Percentiles rank a stretch among this genome's conserved stretches.
phyloP scores from a whole-genome alignment of 106 monocot genomes.

The Amphibolis antarctica region DNA sequence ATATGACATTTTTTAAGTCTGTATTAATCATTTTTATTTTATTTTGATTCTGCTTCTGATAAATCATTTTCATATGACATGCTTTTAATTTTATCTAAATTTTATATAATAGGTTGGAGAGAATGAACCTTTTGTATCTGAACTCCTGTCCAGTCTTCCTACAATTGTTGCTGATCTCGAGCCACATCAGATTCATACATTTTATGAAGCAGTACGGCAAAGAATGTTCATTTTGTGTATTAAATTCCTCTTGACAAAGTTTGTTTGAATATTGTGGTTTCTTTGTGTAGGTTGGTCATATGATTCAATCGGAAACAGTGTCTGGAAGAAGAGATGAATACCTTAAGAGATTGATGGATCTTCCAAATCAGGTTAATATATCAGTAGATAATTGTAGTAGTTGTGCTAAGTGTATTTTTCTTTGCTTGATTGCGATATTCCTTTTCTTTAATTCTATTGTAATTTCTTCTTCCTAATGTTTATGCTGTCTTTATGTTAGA shows the following conservation, averaged over 20 bases:
- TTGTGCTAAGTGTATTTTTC: not conserved
- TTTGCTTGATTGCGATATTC: not conserved
- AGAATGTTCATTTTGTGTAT: not conserved
- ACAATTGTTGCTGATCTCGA: slow-evolving; percentile 73
- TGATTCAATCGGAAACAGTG: slow-evolving; percentile 98
- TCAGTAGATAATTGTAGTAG: not conserved
- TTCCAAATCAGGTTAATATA: slow-evolving; percentile 98
- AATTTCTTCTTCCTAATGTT: not conserved
- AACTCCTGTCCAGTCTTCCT: slow-evolving; percentile 59
- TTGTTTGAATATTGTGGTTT: not conserved
- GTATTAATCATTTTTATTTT: no score
- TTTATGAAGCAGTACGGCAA: slow-evolving; percentile 74
- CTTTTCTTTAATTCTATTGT: not conserved
- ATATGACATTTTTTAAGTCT: no score
- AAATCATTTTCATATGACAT: no score
- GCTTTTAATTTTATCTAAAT: not conserved
- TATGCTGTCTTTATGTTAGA: slow-evolving; percentile 23
- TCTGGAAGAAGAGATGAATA: slow-evolving; percentile 81
- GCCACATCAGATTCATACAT: slow-evolving; percentile 97
- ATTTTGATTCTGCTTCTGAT: no score
- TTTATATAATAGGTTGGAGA: slow-evolving; percentile 59
- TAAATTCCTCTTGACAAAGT: not conserved
- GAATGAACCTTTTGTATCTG: slow-evolving; percentile 95
- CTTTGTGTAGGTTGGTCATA: slow-evolving; percentile 66
- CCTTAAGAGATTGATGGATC: slow-evolving; percentile 91